Evolutionary conservation across 1,139 yeast species (phyloP), one percentile per base, ranked within the genome.

Genomic region (Candida sanyaensis): DNA sequence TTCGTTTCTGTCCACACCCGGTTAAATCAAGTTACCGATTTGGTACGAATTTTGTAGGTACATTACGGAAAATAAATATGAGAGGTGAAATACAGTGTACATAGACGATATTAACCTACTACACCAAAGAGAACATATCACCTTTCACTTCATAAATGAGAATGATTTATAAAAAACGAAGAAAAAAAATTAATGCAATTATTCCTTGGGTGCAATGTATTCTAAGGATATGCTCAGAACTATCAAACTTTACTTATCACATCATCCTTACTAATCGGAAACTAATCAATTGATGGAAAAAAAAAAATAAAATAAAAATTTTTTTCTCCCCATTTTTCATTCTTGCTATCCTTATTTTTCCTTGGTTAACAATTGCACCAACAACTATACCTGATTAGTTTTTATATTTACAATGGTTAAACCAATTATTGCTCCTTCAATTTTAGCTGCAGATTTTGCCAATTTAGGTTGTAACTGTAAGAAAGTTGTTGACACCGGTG

Each of bases 401-500:
- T 3, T 17, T 17, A 17, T 17, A 17, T 17, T 17, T 11, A 37
- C 41, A 45, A 87, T 87, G 95, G 91, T 86, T 48, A 78, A 81
- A 64, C 77, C 96, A 46, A 85, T 90, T 61, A 83, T 93, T 60
- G 97, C 98, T n/a, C 99, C 99, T 33, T 90, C 97, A 34, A 88
- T 93, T 52, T 80, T 93, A 50, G 96, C 98, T n/a, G 87, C 96
- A 44, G 96, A 93, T 64, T 93, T 92, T 63, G 86, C 97, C 59
- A 81, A 89, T 60, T 73, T 92, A 55, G 97, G 96, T 44, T 82
- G 90, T 56, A 93, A 91, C 55, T 90, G 97, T 68, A 88, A 86
- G 64, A 77, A 80, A 50, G 87, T 92, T 71, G 83, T 89, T 58
- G 81, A 83, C 53, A 77, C 85, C 43, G 73, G 74, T 6, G 75